A percentile compares a stretch with the other conserved stretches of the same genome.
phyloP scores from a whole-genome alignment of 176 grass and related monocot species.

The Hsuehochloa calcarea region DNA sequence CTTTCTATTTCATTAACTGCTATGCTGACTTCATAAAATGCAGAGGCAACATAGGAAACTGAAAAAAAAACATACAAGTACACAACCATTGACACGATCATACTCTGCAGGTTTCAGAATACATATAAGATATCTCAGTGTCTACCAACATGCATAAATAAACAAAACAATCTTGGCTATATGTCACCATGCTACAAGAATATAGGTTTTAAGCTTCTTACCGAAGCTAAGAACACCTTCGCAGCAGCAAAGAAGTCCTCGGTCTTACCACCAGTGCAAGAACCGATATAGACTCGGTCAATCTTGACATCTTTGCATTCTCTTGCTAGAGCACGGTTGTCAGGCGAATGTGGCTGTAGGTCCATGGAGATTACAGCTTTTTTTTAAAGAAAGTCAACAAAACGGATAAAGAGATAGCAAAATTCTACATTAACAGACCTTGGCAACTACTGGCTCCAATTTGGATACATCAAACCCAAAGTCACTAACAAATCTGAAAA shows the following conservation, averaged over 20 bases:
- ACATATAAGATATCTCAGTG: not conserved
- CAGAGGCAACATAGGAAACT: not conserved
- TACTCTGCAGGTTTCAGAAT: not conserved
- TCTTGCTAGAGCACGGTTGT: conserved; percentile 90
- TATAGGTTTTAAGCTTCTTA: conserved; percentile 51
- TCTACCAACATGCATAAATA: not conserved
- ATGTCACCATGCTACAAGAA: not conserved
- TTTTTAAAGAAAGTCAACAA: conserved; percentile 9
- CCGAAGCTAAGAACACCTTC: conserved; percentile 84
- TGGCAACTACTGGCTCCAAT: conserved; percentile 92
- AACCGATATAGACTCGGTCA: conserved; percentile 94
- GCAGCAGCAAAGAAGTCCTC: conserved; percentile 93
- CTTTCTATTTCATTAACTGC: not conserved
- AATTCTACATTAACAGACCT: conserved; percentile 48
- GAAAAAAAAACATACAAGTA: not conserved
- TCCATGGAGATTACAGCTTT: not conserved
- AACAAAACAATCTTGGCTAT: not conserved
- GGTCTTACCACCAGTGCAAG: conserved; percentile 95
- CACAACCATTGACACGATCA: not conserved
- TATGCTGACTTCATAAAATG: not conserved
- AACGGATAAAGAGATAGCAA: not conserved
- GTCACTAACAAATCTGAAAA: conserved; percentile 75
- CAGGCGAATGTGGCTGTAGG: conserved; percentile 93
- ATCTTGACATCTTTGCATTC: conserved; percentile 96
- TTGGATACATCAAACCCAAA: conserved; percentile 90